These are phyloP conservation scores for Alternaria angustiovoidea DNA, from an alignment of 2,329 filamentous ascomycete species.

Conservation along the genomic window DNA sequence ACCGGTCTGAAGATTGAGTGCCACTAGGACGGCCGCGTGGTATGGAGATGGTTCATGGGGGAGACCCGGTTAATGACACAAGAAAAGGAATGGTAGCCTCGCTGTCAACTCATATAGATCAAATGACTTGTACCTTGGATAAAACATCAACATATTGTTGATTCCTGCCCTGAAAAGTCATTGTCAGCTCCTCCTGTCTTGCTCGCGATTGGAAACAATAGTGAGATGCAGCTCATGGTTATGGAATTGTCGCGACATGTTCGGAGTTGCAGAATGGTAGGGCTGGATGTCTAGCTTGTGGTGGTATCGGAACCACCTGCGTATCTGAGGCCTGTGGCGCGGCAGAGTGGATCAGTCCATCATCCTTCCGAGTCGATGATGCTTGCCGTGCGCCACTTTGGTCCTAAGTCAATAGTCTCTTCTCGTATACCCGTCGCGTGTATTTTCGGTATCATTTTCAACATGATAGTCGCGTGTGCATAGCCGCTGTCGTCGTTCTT, in stretches of 20 bases:
- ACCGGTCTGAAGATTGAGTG: conserved; percentile 5
- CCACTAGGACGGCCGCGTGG: conserved; percentile 1
- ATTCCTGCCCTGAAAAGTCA: not conserved
- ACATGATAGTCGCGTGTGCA: conserved; percentile 5
- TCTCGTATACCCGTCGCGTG: not conserved
- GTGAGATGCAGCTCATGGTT: not conserved
- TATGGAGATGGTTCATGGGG: conserved; percentile 6
- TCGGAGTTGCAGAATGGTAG: not conserved
- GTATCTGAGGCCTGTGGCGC: not conserved
- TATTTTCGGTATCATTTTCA: not conserved
- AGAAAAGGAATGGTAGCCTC: not conserved
- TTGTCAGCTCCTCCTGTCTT: not conserved
- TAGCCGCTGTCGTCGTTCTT: conserved; percentile 1
- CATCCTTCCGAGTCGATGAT: conserved; percentile 7
- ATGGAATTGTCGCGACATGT: conserved; percentile 2
- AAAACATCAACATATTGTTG: not conserved
- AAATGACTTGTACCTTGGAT: not conserved
- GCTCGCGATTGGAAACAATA: not conserved
- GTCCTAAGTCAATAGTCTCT: not conserved
- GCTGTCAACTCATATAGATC: not conserved
- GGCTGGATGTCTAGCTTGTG: not conserved
- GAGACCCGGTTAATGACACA: not conserved
- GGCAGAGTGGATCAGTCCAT: conserved; percentile 3
- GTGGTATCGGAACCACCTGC: not conserved
- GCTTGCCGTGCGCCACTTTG: conserved; percentile 7